phyloP scores from a whole-genome alignment of 768 basidiomycete genomes.

The Dentipellis sp. region DNA sequence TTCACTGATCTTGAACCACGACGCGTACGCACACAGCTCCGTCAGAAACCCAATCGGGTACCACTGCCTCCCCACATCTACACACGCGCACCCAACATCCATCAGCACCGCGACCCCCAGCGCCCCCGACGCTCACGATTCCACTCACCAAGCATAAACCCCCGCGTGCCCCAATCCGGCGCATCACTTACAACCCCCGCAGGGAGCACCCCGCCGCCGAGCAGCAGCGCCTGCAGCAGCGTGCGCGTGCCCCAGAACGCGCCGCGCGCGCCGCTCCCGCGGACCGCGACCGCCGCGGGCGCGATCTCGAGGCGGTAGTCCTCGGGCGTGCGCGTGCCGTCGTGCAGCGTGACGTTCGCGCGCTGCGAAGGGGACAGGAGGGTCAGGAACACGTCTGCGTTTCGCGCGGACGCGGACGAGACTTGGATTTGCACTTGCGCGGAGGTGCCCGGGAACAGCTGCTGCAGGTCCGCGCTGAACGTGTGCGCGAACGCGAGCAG shows the following conservation, averaged over 20 bases:
- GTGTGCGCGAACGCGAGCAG: slow-evolving; percentile 15
- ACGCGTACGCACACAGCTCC: slow-evolving; percentile 19
- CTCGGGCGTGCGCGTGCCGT: slow-evolving; percentile 11
- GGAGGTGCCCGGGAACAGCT: slow-evolving; percentile 12
- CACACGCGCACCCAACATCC: not conserved
- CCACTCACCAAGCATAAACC: slow-evolving; percentile 22
- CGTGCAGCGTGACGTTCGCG: not conserved
- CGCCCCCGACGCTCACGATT: no score
- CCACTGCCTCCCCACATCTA: slow-evolving; percentile 19
- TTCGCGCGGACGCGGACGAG: not conserved
- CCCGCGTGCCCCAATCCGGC: slow-evolving; percentile 19
- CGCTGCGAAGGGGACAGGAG: not conserved
- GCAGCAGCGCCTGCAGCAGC: slow-evolving; percentile 17
- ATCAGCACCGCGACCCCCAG: no score
- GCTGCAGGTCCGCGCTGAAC: slow-evolving; percentile 17
- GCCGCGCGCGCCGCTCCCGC: slow-evolving; percentile 17
- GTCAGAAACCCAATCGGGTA: slow-evolving; percentile 18
- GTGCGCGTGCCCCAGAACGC: slow-evolving; percentile 21
- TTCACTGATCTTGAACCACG: slow-evolving; percentile 21
- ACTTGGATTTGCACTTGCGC: no score
- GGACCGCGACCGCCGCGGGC: slow-evolving; percentile 10
- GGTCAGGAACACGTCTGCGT: not conserved
- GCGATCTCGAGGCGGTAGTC: slow-evolving; percentile 16
- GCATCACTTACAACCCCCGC: slow-evolving; percentile 14
- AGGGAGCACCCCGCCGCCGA: slow-evolving; percentile 16